A percentile compares a stretch with the other conserved stretches of the same genome.
Conservation (phyloP, 2,329 filamentous ascomycete genomes). For the Sordariomycetes sp. region DNA sequence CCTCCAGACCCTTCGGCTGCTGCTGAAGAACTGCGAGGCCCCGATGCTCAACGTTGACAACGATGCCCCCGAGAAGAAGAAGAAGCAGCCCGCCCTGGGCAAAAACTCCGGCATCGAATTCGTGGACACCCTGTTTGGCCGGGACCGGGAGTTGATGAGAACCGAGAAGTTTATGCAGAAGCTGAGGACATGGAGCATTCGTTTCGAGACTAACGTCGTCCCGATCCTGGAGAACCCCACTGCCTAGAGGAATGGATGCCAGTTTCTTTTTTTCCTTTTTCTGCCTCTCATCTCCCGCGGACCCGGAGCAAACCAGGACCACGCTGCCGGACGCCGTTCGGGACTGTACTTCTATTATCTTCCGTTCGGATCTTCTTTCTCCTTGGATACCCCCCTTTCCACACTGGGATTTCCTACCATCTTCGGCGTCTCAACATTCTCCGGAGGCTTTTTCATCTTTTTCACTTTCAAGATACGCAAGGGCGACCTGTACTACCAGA, state of each 20-base stretch:
- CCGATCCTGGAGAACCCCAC: slow-evolving; percentile 64
- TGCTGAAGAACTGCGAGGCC: slow-evolving; percentile 85
- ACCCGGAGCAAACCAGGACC: slow-evolving; percentile 3
- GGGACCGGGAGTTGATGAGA: slow-evolving; percentile 78
- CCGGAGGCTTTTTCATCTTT: background rate
- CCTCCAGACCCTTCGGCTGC: slow-evolving; percentile 72
- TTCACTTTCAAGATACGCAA: slow-evolving; percentile 1
- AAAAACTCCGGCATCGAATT: slow-evolving; percentile 92
- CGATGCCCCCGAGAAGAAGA: too few relatives aligned
- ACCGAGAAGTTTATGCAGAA: slow-evolving; percentile 91
- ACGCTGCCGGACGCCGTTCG: slow-evolving; percentile 1
- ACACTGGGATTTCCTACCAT: background rate
- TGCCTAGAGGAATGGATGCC: slow-evolving; percentile 25
- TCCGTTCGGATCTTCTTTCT: background rate
- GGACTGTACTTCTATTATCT: slow-evolving; percentile 4
- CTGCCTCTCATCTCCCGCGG: background rate
- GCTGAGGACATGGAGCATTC: slow-evolving; percentile 80
- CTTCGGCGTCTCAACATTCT: background rate
- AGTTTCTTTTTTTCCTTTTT: slow-evolving; percentile 1
- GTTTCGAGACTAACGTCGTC: slow-evolving; percentile 94
- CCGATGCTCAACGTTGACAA: slow-evolving; percentile 91
- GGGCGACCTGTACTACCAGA: slow-evolving; percentile 5
- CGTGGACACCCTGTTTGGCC: slow-evolving; percentile 89
- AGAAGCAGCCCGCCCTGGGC: slow-evolving; percentile 60
- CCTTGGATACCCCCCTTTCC: slow-evolving; percentile 2